Evolutionary conservation across 1,139 yeast species (phyloP).

Genomic region (Debaryomyces sp.): DNA sequence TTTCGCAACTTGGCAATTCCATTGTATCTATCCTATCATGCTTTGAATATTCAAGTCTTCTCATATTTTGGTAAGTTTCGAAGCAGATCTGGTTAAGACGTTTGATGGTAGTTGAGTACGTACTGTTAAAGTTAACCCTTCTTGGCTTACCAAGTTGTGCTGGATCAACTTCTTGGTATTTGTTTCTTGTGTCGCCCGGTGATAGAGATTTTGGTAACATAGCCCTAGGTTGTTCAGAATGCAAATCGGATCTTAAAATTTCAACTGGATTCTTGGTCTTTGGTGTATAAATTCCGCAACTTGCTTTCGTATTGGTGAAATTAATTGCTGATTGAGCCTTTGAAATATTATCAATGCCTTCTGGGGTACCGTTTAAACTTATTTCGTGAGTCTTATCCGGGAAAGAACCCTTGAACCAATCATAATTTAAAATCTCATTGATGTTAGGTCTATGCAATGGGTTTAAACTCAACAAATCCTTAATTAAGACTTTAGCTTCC

Average conservation of each 20-base stretch:
- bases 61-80: conserved; percentile 47
- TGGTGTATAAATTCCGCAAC: conserved; percentile 63
- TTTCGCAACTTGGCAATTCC: conserved; percentile 52
- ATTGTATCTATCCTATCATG: conserved; percentile 36
- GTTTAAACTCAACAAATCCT: conserved; percentile 71
- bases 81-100: conserved; percentile 42
- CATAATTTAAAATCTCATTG: conserved; percentile 76
- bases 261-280: conserved; percentile 65
- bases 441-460: conserved; percentile 84
- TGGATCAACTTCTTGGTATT: conserved; percentile 74
- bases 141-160: conserved; percentile 41
- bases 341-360: conserved; percentile 57
- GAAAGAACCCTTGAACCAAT: conserved; percentile 85
- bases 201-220: conserved; percentile 87
- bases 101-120: conserved; percentile 42
- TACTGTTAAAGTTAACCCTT: conserved; percentile 46
- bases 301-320: conserved; percentile 66
- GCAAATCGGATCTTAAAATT: conserved; percentile 68
- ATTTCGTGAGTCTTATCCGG: conserved; percentile 70
- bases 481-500: conserved; percentile 73
- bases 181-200: conserved; percentile 87
- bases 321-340: conserved; percentile 68
- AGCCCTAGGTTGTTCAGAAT: conserved; percentile 67
- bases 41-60: conserved; percentile 39
- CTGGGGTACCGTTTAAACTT: conserved; percentile 60